Conservation (phyloP, 352 stramenopile genomes). For the Globisporangium rhizosaccharum region DNA sequence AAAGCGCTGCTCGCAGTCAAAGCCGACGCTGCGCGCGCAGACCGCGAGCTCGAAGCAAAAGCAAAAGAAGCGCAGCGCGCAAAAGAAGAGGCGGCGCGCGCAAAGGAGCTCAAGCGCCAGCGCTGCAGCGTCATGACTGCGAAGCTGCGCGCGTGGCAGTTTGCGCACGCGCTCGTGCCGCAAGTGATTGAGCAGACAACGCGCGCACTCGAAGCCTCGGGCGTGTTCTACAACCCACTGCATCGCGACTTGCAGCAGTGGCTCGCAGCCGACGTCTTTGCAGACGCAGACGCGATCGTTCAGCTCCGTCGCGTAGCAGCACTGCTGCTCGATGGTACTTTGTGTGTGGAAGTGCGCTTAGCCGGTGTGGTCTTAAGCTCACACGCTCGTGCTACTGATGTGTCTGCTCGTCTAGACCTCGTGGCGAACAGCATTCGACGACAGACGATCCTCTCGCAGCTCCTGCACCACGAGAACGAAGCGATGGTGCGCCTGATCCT, state of each 20-base stretch:
- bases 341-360: not conserved
- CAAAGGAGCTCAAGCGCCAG: slow-evolving; percentile 33
- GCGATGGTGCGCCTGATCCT: slow-evolving; percentile 48
- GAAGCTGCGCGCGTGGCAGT: slow-evolving; percentile 59
- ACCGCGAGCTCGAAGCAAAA: slow-evolving; percentile 48
- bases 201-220: slow-evolving; percentile 27
- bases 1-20: slow-evolving; percentile 41
- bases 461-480: slow-evolving; percentile 36
- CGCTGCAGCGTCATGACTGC: slow-evolving; percentile 37
- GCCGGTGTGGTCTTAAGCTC: not conserved
- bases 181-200: slow-evolving; percentile 28
- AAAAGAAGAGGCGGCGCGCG: slow-evolving; percentile 46
- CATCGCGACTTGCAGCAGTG: slow-evolving; percentile 40
- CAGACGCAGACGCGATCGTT: slow-evolving; percentile 34
- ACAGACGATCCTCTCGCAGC: slow-evolving; percentile 37
- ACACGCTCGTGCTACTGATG: not conserved
- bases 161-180: slow-evolving; percentile 40
- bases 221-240: slow-evolving; percentile 67
- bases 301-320: slow-evolving; percentile 28
- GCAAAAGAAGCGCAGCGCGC: slow-evolving; percentile 37
- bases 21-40: slow-evolving; percentile 26
- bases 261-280: slow-evolving; percentile 38
- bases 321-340: slow-evolving; percentile 40
- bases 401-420: slow-evolving; percentile 23
- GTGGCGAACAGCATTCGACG: slow-evolving; percentile 34